Evolutionary conservation across 768 basidiomycete genomes (phyloP).

Genomic region (Pholiota conissans): DNA sequence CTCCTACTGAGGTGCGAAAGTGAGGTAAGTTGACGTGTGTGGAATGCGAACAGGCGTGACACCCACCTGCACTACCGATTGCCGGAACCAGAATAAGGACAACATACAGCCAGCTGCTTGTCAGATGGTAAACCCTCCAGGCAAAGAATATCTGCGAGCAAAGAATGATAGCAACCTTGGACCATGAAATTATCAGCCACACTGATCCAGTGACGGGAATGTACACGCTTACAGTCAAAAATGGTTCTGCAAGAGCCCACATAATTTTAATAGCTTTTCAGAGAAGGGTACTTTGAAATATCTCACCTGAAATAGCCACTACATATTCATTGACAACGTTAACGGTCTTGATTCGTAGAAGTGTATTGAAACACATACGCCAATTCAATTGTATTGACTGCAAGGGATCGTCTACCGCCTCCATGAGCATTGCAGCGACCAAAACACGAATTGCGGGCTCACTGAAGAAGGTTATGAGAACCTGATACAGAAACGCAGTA

Average conservation of each 20-base stretch:
- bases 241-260: neutral
- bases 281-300: neutral
- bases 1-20: neutral
- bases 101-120: conserved; percentile 19
- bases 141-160: conserved; percentile 49
- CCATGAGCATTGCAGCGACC: neutral
- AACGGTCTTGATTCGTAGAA: neutral
- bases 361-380: neutral
- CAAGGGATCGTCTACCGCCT: neutral
- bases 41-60: neutral
- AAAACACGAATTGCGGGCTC: neutral
- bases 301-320: neutral
- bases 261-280: neutral
- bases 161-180: conserved; percentile 40
- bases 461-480: neutral
- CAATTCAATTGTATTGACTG: neutral
- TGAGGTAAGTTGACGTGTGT: neutral
- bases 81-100: conserved; percentile 16
- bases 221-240: neutral
- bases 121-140: conserved; percentile 28
- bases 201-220: neutral
- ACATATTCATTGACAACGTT: neutral
- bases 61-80: conserved; percentile 1
- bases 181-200: neutral
- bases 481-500: neutral